Base-by-base conservation (phyloP, 352 stramenopile species). In the Globisporangium mamillatum region DNA sequence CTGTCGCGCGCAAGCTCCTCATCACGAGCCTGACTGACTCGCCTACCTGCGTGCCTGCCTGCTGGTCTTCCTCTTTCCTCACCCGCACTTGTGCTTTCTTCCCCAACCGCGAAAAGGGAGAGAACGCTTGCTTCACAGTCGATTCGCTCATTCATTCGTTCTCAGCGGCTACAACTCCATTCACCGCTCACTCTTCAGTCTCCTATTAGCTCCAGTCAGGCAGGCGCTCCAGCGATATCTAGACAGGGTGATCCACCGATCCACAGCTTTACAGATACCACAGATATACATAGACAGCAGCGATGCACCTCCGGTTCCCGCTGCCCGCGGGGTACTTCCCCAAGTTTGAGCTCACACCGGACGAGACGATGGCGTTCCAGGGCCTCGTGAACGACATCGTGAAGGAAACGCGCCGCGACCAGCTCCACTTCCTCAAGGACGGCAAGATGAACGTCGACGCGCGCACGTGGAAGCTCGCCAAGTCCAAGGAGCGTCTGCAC, bases 261-360 rank as follows among this genome's bases (percentile, higher is more conserved):
- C 6, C 24, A 62, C 32, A 9, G 55, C 20, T 61, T 5, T 20
- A 61, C 34, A 68, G 32, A 68, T 18, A 57, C n/a, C 27, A 66
- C 44, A 66, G 25, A 67, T 22, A 62, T 50, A 67, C 3, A 52
- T 34, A 53, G 48, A 53, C 34, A 44, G 1, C 29, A 77, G 68
- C 36, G 62, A 91, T 92, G 84, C 81, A 88, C 44, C 84, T 90
- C 65, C 82, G 82, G 48, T 92, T 92, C 75, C 84, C 84, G 22
- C 65, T 92, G 25, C 84, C 84, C 12, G 66, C 72, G 44, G 79
- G 77, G n/a, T 90, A 89, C 73, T 92, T 92, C 67, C 80, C 81
- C 73, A 82, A 81, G 71, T 89, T 92, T 65, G 81, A 92, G 63
- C 77, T 92, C 66, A 72, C 80, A 48, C 70, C 80, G 9, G 69